Evolutionary conservation across 495 filamentous ascomycete species (phyloP).

Genomic region (Margaritispora aquatica): DNA sequence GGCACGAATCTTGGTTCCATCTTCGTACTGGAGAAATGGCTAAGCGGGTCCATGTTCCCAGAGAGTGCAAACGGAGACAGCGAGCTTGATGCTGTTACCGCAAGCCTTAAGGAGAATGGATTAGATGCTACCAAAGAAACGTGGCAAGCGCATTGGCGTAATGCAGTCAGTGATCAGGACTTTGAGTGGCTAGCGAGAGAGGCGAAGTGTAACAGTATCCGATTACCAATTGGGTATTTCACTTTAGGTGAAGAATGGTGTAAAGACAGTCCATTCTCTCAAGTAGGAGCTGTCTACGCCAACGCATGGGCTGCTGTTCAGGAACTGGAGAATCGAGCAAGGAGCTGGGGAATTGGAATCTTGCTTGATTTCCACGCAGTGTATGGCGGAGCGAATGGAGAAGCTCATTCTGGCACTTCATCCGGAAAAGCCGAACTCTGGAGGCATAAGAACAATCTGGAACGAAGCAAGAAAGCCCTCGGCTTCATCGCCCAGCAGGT

Average conservation of each 20-base stretch:
- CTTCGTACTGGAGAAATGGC: slow-evolving; percentile 52
- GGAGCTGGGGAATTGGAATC: slow-evolving; percentile 39
- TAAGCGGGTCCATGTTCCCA: slow-evolving; percentile 37
- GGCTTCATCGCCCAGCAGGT: slow-evolving; percentile 39
- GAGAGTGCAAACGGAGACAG: slow-evolving; percentile 25
- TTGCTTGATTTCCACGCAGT: slow-evolving; percentile 50
- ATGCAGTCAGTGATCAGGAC: slow-evolving; percentile 38
- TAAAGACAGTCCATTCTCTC: slow-evolving; percentile 41
- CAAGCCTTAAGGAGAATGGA: slow-evolving; percentile 33
- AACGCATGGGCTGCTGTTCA: slow-evolving; percentile 41
- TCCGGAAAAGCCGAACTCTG: slow-evolving; percentile 38
- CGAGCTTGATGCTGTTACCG: slow-evolving; percentile 42
- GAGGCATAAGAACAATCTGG: slow-evolving; percentile 27
- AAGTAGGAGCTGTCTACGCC: slow-evolving; percentile 35
- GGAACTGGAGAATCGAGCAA: slow-evolving; percentile 33
- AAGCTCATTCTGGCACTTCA: slow-evolving; percentile 45
- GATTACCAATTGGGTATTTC: slow-evolving; percentile 51
- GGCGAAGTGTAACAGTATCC: slow-evolving; percentile 43
- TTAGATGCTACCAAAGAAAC: slow-evolving; percentile 36
- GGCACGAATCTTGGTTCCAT: slow-evolving; percentile 49
- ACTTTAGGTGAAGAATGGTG: slow-evolving; percentile 42
- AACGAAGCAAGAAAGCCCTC: slow-evolving; percentile 32
- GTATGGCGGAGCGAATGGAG: slow-evolving; percentile 45
- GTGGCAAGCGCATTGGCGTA: slow-evolving; percentile 45
- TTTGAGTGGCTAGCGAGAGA: slow-evolving; percentile 38